Base-by-base conservation (phyloP, 495 filamentous ascomycete species). In the Aspergillus wentii region DNA sequence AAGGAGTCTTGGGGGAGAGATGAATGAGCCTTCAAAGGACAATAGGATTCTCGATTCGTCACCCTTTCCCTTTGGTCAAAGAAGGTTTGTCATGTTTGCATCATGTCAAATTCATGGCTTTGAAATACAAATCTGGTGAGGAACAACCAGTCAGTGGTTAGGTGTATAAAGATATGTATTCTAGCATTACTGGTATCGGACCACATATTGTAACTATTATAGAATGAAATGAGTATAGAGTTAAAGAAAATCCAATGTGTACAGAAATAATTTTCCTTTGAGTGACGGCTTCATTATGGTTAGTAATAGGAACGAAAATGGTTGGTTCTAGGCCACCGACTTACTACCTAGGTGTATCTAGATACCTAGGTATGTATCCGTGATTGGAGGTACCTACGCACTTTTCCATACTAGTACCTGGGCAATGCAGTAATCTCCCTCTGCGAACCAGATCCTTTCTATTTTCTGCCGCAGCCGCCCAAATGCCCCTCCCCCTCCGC, bases 1-100 rank as follows among this genome's bases (percentile, higher is more conserved):
- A 74, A 69, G 61, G 76, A 76, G 40, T 54, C 80, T 13, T 76
- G 71, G 71, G 64, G 58, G 32, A 66, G 57, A 33, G 71, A 75
- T 44, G 57, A 68, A 43, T 72, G 49, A 63, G 23, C 15, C 10
- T 17, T n/a, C n/a, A n/a, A n/a, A n/a, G n/a, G n/a, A n/a, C n/a
- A n/a, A n/a, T n/a, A n/a, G n/a, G n/a, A n/a, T 34, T 34, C 7
- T 16, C 6, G 10, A 17, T 6, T 34, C 17, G 17, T 9, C 5
- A 5, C 8, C 17, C 23, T 38, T 29, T 26, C 26, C 4, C 21
- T 8, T 27, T n/a, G n/a, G n/a, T 15, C 13, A 25, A 38, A 26
- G 22, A 35, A 26, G 33, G 17, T 3, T 16, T 22, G 10, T 8
- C n/a, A 18, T n/a, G n/a, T n/a, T n/a, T n/a, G n/a, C n/a, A n/a